Evolutionary conservation across 2,329 filamentous ascomycete genomes (phyloP), one percentile per base, ranked within the genome.

Genomic region (Nectriaceae sp.): DNA sequence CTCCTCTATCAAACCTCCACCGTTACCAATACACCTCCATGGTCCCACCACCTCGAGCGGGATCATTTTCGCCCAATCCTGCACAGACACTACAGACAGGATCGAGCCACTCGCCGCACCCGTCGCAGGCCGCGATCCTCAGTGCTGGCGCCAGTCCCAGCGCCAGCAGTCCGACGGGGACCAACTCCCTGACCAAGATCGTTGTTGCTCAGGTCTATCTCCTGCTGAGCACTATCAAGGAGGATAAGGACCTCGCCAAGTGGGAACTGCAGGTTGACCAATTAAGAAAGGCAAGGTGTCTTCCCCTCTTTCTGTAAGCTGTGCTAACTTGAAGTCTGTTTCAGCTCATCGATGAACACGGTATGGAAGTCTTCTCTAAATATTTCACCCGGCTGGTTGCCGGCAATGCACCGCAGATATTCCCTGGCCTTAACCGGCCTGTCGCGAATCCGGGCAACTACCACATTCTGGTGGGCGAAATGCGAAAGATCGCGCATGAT

Each of bases 331-430:
- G 24, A 15, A 22, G 40, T 37, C 33, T 20, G 11, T 40, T 35
- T 40, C 47, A 96, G 89, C 85, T 97, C 70, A 88, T 97, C 75
- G 87, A 96, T 83, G 92, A 93, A 65, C 87, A 96, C 91, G 92
- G 92, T 68, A 99, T 99, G 93, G 95, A 99, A 80, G 91, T 97
- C 68, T 97, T 92, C 70, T 86, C 90, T 52, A 95, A 92, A 77
- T 97, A 94, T 72, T 96, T 99, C 73, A 87, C 90, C 71, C 90
- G 93, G 72, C 80, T 97, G 68, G 84, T 99, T 66, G 88, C 88
- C 72, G 87, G 87, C 74, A 97, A 97, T 84, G 90, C 92, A 63
- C 77, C 87, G 55, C 87, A 94, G 65, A 94, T 99, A 68, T 97
- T 97, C 68, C 87, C 90, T 43, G 85, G 88, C 55, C 77, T 86